Conservation (phyloP, 2,329 filamentous ascomycete genomes). For the Penicillium sp. region DNA sequence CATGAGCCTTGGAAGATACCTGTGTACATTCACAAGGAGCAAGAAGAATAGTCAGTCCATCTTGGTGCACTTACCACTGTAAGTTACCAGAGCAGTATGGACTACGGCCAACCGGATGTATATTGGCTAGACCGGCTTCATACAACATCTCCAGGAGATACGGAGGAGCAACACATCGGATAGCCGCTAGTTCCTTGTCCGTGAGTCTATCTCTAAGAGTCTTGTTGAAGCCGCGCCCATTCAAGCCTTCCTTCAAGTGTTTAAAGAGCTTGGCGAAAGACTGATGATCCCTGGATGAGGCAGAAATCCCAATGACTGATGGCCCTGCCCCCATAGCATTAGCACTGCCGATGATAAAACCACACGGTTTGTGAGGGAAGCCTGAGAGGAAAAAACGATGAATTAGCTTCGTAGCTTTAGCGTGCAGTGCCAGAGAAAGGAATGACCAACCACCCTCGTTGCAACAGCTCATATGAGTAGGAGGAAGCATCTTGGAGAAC, state of each 20-base stretch:
- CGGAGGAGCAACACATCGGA: background rate
- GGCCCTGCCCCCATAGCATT: too few species aligned
- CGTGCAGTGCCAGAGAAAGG: conserved; percentile 6
- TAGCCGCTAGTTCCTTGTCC: background rate
- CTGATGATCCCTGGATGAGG: background rate
- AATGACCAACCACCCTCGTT: conserved; percentile 18
- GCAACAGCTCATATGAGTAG: background rate
- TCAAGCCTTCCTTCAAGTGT: background rate
- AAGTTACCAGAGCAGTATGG: background rate
- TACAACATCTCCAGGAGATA: background rate
- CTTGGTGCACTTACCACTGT: background rate
- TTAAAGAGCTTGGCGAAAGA: background rate
- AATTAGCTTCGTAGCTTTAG: background rate
- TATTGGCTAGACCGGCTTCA: background rate
- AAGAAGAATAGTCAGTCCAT: background rate
- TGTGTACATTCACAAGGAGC: background rate
- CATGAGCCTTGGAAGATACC: too few species aligned
- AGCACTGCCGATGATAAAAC: background rate
- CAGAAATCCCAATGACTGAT: background rate
- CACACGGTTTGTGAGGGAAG: background rate
- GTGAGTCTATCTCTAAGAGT: background rate
- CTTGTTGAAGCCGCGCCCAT: background rate
- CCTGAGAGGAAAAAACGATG: background rate
- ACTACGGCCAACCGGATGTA: background rate
- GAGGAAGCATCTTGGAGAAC: background rate